Conservation (phyloP, 306 rosid genomes). For the Malus sylvestris region DNA sequence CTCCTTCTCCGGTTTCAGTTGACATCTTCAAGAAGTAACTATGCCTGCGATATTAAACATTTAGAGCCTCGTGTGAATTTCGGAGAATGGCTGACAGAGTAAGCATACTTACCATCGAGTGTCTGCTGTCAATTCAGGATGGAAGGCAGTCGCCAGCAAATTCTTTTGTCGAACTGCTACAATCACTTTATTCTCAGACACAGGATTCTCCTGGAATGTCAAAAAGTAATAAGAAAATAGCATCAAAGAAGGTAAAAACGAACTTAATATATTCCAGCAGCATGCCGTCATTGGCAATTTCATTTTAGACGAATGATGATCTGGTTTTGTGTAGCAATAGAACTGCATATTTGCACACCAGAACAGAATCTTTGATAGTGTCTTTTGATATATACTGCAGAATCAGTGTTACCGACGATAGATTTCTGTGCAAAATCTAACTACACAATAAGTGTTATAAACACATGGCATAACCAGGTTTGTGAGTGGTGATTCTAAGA, state of each 20-base stretch:
- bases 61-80: slow-evolving; percentile 20
- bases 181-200: slow-evolving; percentile 51
- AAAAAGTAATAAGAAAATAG: slow-evolving; percentile 15
- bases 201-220: slow-evolving; percentile 47
- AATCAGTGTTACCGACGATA: not conserved
- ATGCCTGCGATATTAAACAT: slow-evolving; percentile 61
- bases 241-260: not conserved
- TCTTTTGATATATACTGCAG: not conserved
- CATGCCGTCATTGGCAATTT: not conserved
- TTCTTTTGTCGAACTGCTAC: slow-evolving; percentile 91
- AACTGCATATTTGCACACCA: not conserved
- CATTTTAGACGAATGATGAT: not conserved
- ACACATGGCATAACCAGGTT: not conserved
- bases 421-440: not conserved
- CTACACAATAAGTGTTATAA: not conserved
- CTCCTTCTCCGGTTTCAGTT: slow-evolving; percentile 40
- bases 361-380: not conserved
- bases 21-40: slow-evolving; percentile 86
- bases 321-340: not conserved
- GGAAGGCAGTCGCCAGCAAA: slow-evolving; percentile 85
- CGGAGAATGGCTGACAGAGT: not conserved
- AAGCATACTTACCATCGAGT: slow-evolving; percentile 59
- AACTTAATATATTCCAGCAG: not conserved
- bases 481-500: not conserved
- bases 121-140: slow-evolving; percentile 96